These are phyloP conservation scores for Endogone sp. DNA, from an alignment of 192 early-diverging fungal species.

Conservation along the genomic window DNA sequence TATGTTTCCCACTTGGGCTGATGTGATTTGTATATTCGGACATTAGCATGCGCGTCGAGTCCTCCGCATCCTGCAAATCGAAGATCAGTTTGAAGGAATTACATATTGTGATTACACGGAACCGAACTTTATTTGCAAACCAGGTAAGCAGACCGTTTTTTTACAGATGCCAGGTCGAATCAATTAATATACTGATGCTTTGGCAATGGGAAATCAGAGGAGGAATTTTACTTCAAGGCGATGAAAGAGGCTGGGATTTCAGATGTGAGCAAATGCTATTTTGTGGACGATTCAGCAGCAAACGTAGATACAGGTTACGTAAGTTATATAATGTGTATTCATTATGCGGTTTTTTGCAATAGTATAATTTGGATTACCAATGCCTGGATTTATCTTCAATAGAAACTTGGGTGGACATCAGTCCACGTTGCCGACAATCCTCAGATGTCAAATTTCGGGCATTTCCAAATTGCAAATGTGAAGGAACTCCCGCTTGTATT, in stretches of 20 bases:
- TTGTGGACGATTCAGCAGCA: slow-evolving; percentile 69
- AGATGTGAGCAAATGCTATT: slow-evolving; percentile 56
- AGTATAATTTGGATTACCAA: not conserved
- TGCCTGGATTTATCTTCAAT: not conserved
- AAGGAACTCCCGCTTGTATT: slow-evolving; percentile 57
- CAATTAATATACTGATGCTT: slow-evolving; percentile 7
- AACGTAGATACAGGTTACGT: slow-evolving; percentile 64
- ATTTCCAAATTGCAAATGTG: slow-evolving; percentile 56
- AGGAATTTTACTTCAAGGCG: slow-evolving; percentile 47
- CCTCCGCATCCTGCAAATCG: slow-evolving; percentile 54
- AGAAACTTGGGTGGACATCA: slow-evolving; percentile 43
- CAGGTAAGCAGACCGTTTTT: slow-evolving; percentile 36
- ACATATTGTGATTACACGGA: slow-evolving; percentile 71
- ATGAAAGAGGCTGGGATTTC: slow-evolving; percentile 64
- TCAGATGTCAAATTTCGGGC: slow-evolving; percentile 36
- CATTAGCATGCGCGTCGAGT: slow-evolving; percentile 65
- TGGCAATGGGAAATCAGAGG: slow-evolving; percentile 24
- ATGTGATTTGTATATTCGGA: not conserved
- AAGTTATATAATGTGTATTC: no score
- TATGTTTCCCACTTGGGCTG: not conserved
- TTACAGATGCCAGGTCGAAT: no score
- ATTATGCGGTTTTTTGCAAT: no score
- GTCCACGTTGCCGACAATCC: slow-evolving; percentile 46
- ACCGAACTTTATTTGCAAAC: slow-evolving; percentile 72
- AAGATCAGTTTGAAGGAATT: slow-evolving; percentile 71